Evolutionary conservation across 352 stramenopile genomes (phyloP), one percentile per base, ranked within the genome.

Genomic region (Pythium periplocum): DNA sequence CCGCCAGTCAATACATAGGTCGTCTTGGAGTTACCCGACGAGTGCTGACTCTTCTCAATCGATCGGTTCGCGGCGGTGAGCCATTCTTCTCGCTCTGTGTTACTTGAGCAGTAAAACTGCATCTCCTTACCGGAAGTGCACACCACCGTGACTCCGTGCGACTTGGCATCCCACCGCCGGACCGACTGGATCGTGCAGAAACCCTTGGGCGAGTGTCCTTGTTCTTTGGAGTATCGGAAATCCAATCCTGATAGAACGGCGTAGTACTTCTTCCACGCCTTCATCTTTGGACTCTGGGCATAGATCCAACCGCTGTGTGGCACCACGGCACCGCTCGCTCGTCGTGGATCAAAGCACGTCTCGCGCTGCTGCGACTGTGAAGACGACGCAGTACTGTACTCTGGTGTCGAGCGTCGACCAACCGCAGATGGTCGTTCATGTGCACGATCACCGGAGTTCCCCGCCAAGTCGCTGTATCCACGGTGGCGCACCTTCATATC

Each of bases 321-420:
- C 6, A 90, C 65, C 34, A 86, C 64, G 2, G 75, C 78, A 9
- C 71, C 76, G 2, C 68, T 80, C 11, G 59, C 61, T 3, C 80
- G 75, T 0, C 77, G 73, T 36, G 72, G 82, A 44, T 87, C 78
- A 64, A 91, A 91, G 66, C 78, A 91, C 41, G 81, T 88, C 6
- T 61, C 51, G 60, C 59, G 31, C 66, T 54, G 42, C 49, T 64
- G 43, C 40, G 59, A 43, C 46, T 58, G 30, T 31, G 41, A 5
- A 17, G 45, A 32, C 32, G 48, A 12, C 7, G 48, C 48, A 7
- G 52, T 47, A 32, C 48, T 45, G 35, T 57, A 62, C 7, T 62
- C 45, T 30, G 53, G 53, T 6, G 48, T 51, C 5, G 59, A 61
- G 11, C 42, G 50, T n/a, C 53, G 59, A 9, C 38, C 42, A 6